Conservation (phyloP, 495 filamentous ascomycete species). For the Penicillium pulvis region DNA sequence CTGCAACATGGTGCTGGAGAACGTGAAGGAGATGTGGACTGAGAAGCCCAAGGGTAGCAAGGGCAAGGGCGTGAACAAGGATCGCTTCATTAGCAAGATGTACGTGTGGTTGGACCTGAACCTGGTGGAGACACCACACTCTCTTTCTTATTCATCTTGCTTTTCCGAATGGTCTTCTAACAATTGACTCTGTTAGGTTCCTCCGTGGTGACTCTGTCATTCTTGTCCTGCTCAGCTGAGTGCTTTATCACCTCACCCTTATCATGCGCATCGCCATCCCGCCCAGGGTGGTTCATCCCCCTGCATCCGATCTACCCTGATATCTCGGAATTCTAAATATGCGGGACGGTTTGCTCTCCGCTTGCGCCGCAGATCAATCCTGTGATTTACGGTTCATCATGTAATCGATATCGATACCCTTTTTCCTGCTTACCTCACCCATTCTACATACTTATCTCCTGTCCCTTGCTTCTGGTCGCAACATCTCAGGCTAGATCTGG, state of each 20-base stretch:
- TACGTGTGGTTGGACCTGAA: conserved; percentile 45
- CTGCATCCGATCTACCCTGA: conserved; percentile 11
- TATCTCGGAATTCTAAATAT: conserved; percentile 15
- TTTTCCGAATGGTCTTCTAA: conserved; percentile 8
- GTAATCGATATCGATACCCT: conserved; percentile 29
- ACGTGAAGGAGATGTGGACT: conserved; percentile 99
- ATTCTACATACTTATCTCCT: conserved; percentile 7
- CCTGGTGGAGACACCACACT: neutral
- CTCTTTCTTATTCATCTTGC: neutral
- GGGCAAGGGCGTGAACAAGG: conserved; percentile 93
- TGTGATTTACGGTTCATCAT: conserved; percentile 11
- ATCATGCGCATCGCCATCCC: conserved; percentile 18
- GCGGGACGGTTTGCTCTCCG: conserved; percentile 19
- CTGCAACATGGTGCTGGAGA: conserved; percentile 97
- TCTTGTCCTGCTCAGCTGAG: conserved; percentile 83
- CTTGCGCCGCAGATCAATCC: conserved; percentile 19
- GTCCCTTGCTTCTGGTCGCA: conserved; percentile 29
- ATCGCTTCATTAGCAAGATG: conserved; percentile 99
- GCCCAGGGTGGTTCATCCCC: conserved; percentile 21
- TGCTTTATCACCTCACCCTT: conserved; percentile 6
- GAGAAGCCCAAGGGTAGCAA: conserved; percentile 90
- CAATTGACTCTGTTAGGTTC: conserved; percentile 60
- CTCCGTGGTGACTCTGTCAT: conserved; percentile 93
- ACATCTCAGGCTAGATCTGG: conserved; percentile 11
- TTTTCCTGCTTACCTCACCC: conserved; percentile 10